Evolutionary conservation across 805 yeast genomes (phyloP).

Genomic region (Blastobotrys muscicola): DNA sequence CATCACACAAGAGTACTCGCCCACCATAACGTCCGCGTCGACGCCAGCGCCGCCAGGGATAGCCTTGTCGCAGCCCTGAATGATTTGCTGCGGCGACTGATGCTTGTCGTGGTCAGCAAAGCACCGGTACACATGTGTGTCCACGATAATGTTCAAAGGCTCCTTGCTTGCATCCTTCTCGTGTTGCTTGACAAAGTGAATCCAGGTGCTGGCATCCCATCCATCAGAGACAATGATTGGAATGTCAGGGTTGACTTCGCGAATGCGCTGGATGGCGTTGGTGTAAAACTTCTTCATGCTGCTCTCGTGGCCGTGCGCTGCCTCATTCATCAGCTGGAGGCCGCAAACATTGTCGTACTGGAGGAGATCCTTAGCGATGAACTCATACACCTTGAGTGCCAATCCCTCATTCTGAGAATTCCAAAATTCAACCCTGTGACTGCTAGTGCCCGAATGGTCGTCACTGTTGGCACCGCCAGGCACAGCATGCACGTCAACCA

Average conservation of each 20-base stretch:
- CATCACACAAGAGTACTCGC: slow-evolving; percentile 85
- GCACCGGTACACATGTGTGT: slow-evolving; percentile 80
- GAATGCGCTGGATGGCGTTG: slow-evolving; percentile 52
- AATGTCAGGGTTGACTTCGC: slow-evolving; percentile 42
- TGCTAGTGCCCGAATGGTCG: slow-evolving; percentile 69
- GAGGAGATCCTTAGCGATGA: slow-evolving; percentile 51
- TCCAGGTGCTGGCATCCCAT: slow-evolving; percentile 84
- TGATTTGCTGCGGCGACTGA: slow-evolving; percentile 56
- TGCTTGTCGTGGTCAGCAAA: slow-evolving; percentile 64
- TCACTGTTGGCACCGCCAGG: slow-evolving; percentile 90
- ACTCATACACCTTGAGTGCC: slow-evolving; percentile 45
- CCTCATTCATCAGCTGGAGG: slow-evolving; percentile 78
- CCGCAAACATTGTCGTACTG: slow-evolving; percentile 64
- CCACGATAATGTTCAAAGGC: slow-evolving; percentile 57
- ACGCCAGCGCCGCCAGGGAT: slow-evolving; percentile 33
- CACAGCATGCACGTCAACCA: slow-evolving; percentile 79
- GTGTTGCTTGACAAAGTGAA: slow-evolving; percentile 45
- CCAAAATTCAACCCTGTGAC: slow-evolving; percentile 62
- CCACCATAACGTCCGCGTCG: slow-evolving; percentile 55
- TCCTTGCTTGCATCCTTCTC: slow-evolving; percentile 23
- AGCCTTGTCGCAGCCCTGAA: slow-evolving; percentile 40
- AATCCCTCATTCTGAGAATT: slow-evolving; percentile 27
- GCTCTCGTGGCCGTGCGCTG: slow-evolving; percentile 45
- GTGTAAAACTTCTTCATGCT: slow-evolving; percentile 51
- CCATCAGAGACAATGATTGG: slow-evolving; percentile 86